Percentiles rank a stretch among this genome's conserved stretches.
phyloP scores from a whole-genome alignment of 2,329 filamentous ascomycete genomes.

The Colletotrichum sp. region DNA sequence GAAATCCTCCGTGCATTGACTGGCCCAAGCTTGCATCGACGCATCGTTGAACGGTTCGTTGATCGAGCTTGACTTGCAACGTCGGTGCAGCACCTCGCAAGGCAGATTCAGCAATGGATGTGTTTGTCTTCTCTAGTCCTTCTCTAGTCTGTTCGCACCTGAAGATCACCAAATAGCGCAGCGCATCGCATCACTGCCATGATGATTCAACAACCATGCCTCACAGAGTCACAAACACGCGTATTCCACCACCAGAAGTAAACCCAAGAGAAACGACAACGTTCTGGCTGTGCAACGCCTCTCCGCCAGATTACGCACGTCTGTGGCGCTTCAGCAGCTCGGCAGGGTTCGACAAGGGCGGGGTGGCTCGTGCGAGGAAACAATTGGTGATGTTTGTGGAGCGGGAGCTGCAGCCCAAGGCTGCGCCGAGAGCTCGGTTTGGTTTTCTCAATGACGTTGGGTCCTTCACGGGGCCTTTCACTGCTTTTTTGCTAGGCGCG shows the following conservation, averaged over 20 bases:
- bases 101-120: not conserved
- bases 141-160: not conserved
- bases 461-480: not conserved
- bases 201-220: not conserved
- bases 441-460: conserved; percentile 6
- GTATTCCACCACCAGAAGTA: not conserved
- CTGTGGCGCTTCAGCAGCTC: conserved; percentile 12
- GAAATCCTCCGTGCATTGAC: not conserved
- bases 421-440: conserved; percentile 1
- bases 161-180: not conserved
- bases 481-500: not conserved
- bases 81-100: not conserved
- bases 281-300: not conserved
- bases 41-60: not conserved
- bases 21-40: not conserved
- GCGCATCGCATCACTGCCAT: not conserved
- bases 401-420: not conserved
- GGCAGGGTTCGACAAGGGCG: not conserved
- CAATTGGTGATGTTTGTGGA: not conserved
- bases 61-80: not conserved
- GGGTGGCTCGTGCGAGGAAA: not conserved
- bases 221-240: not conserved
- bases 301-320: conserved; percentile 14
- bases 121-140: not conserved
- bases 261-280: not conserved